Evolutionary conservation across 2,329 filamentous ascomycete genomes (phyloP), one percentile per base, ranked within the genome.

Genomic region (Hirsutella rhossiliensis): DNA sequence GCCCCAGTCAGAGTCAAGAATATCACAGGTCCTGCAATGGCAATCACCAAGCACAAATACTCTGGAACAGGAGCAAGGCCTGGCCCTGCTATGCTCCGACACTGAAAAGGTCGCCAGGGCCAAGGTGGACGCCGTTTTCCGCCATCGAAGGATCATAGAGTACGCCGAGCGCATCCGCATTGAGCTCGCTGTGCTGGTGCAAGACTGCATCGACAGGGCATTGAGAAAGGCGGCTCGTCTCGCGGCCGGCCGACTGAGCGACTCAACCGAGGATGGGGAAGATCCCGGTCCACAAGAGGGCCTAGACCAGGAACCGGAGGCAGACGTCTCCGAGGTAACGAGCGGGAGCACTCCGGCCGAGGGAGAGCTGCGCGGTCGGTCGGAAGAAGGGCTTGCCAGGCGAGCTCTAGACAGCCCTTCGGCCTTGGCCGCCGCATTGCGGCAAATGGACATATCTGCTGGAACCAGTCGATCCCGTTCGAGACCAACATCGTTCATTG

Each of bases 161-260:
- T 98, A 98, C 59, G 82, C 89, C 0, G 92, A 98, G 64, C 82
- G 94, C 29, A 95, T 98, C 50, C 85, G 94, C 4, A 76, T 96
- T 40, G 92, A 98, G 56, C 94, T 96, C 56, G 84, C 90, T 27
- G 78, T 94, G 23, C 73, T 96, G 46, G 90, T 98, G 3, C 87
- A 97, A 56, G 87, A 96, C 54, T 98, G 92, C 59, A 95, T 98
- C 43, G 83, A 94, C 47, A 88, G 87, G 48, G 92, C 92, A 9
- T 76, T 97, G 64, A 78, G 78, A 51, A 96, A 97, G 63, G 89
- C 92, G 43, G 85, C 86, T 44, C 82, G 82, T 41, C 90, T 96
- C 52, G 87, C 87, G 39, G 81, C 86, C 38, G 90, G 90, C 11
- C 80, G 89, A 43, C 67, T 94, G 15, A 90, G 84, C 50, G 88